Percentiles rank a stretch among this genome's conserved stretches.
phyloP scores from a whole-genome alignment of 352 stramenopile species.

The Pythium graminicola region DNA sequence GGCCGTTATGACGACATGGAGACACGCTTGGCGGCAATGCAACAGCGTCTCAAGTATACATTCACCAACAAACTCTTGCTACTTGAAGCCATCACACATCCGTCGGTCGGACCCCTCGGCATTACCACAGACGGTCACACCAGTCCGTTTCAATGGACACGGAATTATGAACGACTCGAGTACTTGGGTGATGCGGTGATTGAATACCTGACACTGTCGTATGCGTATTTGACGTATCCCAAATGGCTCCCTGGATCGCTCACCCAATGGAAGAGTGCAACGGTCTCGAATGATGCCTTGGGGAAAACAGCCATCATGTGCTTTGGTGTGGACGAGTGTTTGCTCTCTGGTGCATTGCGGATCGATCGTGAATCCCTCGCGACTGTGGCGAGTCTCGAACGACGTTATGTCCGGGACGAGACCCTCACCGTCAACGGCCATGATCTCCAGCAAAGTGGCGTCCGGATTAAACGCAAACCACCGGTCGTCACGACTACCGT shows the following conservation, averaged over 20 bases:
- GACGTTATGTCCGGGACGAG: slow-evolving; percentile 34
- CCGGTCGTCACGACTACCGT: slow-evolving; percentile 10
- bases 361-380: slow-evolving; percentile 66
- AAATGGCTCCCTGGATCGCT: slow-evolving; percentile 74
- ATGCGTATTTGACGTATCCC: slow-evolving; percentile 64
- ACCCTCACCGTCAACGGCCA: not conserved
- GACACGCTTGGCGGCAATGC: slow-evolving; percentile 45
- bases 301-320: slow-evolving; percentile 74
- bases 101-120: slow-evolving; percentile 58
- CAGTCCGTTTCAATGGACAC: slow-evolving; percentile 48
- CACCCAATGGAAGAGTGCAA: slow-evolving; percentile 80
- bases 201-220: slow-evolving; percentile 84
- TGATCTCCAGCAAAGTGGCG: not conserved
- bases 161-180: slow-evolving; percentile 87
- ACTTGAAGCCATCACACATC: slow-evolving; percentile 72
- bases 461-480: not conserved
- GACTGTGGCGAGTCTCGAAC: slow-evolving; percentile 38
- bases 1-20: slow-evolving; percentile 49
- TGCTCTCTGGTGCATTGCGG: slow-evolving; percentile 52
- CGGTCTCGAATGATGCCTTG: slow-evolving; percentile 78
- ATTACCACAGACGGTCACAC: slow-evolving; percentile 36
- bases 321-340: slow-evolving; percentile 79
- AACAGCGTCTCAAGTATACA: slow-evolving; percentile 76
- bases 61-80: slow-evolving; percentile 74
- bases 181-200: slow-evolving; percentile 87